phyloP scores from a whole-genome alignment of 108 stramenopile genomes.

The Skeletonema menzelii region DNA sequence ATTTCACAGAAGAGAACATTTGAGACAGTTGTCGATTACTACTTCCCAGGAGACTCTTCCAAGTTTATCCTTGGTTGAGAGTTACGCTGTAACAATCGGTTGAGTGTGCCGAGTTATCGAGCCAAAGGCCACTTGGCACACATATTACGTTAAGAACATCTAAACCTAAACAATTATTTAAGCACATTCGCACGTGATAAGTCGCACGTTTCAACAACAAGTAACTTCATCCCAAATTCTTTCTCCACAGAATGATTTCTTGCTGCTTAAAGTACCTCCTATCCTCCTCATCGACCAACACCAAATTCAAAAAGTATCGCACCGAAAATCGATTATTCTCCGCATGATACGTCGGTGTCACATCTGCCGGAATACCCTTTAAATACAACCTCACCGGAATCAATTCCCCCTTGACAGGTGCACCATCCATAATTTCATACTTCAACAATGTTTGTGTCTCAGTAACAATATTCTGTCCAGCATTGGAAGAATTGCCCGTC shows the following conservation, averaged over 20 bases:
- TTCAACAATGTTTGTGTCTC: constrained; percentile 97
- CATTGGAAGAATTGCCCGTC: constrained; percentile 24
- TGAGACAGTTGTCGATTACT: background rate
- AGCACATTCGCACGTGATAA: background rate
- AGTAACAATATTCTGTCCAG: constrained; percentile 77
- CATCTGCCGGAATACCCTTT: constrained; percentile 92
- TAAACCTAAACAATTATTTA: background rate
- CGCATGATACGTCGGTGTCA: constrained; percentile 97
- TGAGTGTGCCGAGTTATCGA: background rate
- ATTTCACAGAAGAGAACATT: background rate
- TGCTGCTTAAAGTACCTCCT: constrained; percentile 99
- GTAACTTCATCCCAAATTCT: constrained; percentile 72
- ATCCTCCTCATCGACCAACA: constrained; percentile 99
- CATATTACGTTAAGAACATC: background rate
- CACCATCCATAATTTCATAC: constrained; percentile 99
- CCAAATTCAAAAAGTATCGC: constrained; percentile 97
- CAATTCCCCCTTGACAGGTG: constrained; percentile 93
- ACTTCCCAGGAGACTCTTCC: background rate
- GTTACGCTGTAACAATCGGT: background rate
- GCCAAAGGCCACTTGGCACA: background rate
- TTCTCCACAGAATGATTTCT: constrained; percentile 97
- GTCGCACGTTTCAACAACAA: background rate
- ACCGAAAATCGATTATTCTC: constrained; percentile 95
- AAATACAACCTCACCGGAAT: constrained; percentile 87
- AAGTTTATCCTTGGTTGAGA: constrained; percentile 2